phyloP scores from a whole-genome alignment of 176 grass and related monocot genomes.

The Aegilops bicornis region DNA sequence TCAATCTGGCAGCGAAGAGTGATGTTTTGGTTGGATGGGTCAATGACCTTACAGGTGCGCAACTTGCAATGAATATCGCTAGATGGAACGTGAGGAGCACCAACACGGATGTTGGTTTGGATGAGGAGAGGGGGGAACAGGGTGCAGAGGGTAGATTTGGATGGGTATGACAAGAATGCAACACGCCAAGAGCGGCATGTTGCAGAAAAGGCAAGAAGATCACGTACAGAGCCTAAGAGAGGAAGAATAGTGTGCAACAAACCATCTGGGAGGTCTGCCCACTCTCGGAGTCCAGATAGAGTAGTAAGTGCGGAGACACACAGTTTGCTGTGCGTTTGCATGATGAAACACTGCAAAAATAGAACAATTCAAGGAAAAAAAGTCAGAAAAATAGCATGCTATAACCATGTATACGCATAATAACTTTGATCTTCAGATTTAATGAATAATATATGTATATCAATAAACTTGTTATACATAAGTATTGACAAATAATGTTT shows the following conservation, averaged over 20 bases:
- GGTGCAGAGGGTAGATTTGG: background rate
- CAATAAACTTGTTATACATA: background rate
- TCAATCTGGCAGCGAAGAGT: background rate
- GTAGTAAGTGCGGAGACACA: background rate
- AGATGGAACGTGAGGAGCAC: background rate
- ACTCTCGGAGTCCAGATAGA: background rate
- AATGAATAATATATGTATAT: background rate
- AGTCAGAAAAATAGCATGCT: background rate
- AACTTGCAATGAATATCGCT: background rate
- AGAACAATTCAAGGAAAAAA: background rate
- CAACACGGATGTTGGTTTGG: background rate
- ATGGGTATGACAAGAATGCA: slow-evolving; percentile 17
- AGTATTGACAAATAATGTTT: background rate
- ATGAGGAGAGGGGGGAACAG: slow-evolving; percentile 35
- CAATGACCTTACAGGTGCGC: slow-evolving; percentile 20
- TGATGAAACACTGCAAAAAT: slow-evolving; percentile 5
- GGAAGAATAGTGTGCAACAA: background rate
- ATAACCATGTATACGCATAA: background rate
- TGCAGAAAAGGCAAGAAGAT: slow-evolving; percentile 32
- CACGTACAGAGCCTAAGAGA: background rate
- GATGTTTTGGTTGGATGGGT: background rate
- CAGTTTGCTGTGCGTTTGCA: slow-evolving; percentile 24
- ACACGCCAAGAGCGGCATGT: slow-evolving; percentile 43
- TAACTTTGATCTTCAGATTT: background rate
- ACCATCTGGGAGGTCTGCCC: background rate